Percentiles rank a stretch among this genome's conserved stretches.
phyloP scores from a whole-genome alignment of 1,139 yeast genomes.

The Entelexis sorbosivorans region DNA sequence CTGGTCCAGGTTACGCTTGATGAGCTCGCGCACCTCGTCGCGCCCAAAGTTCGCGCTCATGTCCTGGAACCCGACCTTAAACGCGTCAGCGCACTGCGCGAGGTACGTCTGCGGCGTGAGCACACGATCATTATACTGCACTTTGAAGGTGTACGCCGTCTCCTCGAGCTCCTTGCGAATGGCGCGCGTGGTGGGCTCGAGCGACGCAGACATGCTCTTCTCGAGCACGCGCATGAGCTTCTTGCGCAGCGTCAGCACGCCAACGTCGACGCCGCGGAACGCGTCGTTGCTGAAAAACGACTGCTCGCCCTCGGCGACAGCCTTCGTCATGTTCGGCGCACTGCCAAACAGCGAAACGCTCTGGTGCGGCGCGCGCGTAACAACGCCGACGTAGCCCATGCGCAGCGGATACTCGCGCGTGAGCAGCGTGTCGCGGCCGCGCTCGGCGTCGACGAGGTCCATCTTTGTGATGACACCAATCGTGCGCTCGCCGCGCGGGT shows the following conservation, averaged over 20 bases:
- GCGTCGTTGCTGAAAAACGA: conserved; percentile 44
- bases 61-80: conserved; percentile 80
- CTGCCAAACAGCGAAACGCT: conserved; percentile 7
- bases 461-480: conserved; percentile 91
- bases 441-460: conserved; percentile 71
- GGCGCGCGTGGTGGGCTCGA: conserved; percentile 76
- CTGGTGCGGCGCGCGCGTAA: conserved; percentile 38
- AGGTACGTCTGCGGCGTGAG: conserved; percentile 88
- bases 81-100: conserved; percentile 79
- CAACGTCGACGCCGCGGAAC: conserved; percentile 57
- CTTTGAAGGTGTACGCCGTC: conserved; percentile 83
- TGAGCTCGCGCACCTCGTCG: conserved; percentile 63
- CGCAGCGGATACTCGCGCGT: conserved; percentile 78
- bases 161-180: conserved; percentile 91
- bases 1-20: conserved; percentile 82
- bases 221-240: conserved; percentile 81
- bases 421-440: conserved; percentile 56
- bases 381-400: conserved; percentile 97
- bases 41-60: conserved; percentile 75
- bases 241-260: conserved; percentile 64
- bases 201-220: conserved; percentile 77
- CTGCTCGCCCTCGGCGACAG: conserved; percentile 38
- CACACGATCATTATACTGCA: conserved; percentile 88
- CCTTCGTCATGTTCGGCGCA: conserved; percentile 26
- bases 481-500: conserved; percentile 89